A percentile compares a stretch with the other conserved stretches of the same genome.
Conservation (phyloP, 805 yeast genomes). For the Kluyveromyces lactis region DNA sequence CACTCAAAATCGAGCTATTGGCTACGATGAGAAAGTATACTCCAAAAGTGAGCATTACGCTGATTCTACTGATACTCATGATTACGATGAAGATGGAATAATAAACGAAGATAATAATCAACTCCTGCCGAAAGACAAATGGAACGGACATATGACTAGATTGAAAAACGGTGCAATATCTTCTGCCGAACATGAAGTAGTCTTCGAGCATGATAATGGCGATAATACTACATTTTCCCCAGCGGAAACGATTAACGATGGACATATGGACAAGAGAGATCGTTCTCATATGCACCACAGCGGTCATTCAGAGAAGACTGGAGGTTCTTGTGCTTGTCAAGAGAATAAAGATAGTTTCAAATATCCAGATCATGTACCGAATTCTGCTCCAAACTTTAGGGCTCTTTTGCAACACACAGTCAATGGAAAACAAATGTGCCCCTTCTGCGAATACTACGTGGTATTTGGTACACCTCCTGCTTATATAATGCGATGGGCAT, state of each 20-base stretch:
- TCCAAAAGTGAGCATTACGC: background rate
- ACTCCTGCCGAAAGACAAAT: background rate
- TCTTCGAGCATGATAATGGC: slow-evolving; percentile 4
- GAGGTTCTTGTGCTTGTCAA: too few species aligned
- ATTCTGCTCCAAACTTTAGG: slow-evolving; percentile 2
- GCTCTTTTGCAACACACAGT: background rate
- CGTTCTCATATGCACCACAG: background rate
- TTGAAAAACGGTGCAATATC: background rate
- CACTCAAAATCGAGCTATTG: background rate
- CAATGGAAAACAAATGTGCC: slow-evolving; percentile 26
- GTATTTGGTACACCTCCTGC: slow-evolving; percentile 43
- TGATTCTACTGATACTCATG: too few species aligned
- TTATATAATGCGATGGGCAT: slow-evolving; percentile 40
- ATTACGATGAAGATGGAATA: background rate
- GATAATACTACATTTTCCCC: slow-evolving; percentile 2
- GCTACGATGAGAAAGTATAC: background rate
- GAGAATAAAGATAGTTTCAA: background rate
- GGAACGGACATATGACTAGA: background rate
- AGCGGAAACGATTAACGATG: background rate
- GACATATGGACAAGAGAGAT: background rate
- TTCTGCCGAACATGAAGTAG: slow-evolving; percentile 1
- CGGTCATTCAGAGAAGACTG: background rate
- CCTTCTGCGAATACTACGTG: slow-evolving; percentile 46
- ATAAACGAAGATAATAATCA: background rate
- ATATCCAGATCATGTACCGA: background rate